Evolutionary conservation across 768 basidiomycete genomes (phyloP), one percentile per base, ranked within the genome.

Genomic region (Lepiota venenata): DNA sequence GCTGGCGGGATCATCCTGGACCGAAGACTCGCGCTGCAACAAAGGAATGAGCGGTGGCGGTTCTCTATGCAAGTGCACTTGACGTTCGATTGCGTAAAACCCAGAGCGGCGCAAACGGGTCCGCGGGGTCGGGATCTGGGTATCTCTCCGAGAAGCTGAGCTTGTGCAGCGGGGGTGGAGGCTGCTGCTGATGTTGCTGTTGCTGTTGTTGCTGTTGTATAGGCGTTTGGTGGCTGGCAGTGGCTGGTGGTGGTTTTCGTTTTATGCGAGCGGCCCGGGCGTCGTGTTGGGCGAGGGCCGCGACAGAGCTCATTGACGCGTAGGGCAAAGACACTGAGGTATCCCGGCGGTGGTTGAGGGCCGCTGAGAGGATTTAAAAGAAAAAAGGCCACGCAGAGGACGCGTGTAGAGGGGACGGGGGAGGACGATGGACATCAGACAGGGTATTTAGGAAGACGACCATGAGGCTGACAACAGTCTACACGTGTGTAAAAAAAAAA

Each of bases 101-200:
- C 62, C 80, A 79, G 40, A 89, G 78, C 0, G 87, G 80, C 4
- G 83, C 86, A 58, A 88, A 88, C 1, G 87, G 87, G 64, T 89
- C 85, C 15, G 62, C 63, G 18, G 85, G 85, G 67, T 89, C 87
- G 27, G 85, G 85, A 1, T 72, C 67, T 4, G 87, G 87, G 64
- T 88, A 89, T 38, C 81, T 74, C 50, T 74, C 63, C 9, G 78
- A 74, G 60, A 76, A 65, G 47, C 78, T 77, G 52, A 82, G n/a
- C 32, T 55, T 55, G 45, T 46, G 44, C 11, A 27, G 18, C 21
- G 52, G 10, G 18, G 16, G 52, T 14, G 37, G 14, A 16, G n/a
- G 4, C 16, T 20, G 45, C 18, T 54, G 48, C 16, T 38, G 48
- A 2, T 27, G 32, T 11, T 25, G 42, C 9, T 14, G 42, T 10